Conservation (phyloP, 148 eudicot genomes). For the Camellia granthamiana region DNA sequence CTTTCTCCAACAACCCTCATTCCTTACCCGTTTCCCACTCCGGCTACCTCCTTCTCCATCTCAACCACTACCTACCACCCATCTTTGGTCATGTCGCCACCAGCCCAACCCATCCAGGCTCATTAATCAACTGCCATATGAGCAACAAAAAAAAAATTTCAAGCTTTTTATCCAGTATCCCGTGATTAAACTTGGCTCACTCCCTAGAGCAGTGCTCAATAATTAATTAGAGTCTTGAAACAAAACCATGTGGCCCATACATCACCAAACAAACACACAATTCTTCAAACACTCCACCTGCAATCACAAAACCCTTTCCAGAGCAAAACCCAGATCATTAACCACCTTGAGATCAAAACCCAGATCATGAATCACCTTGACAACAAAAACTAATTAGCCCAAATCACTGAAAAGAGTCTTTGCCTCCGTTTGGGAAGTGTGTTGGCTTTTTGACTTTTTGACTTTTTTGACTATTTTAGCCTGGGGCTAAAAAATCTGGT, state of each 20-base stretch:
- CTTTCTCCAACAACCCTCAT: too few relatives aligned
- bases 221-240: background rate
- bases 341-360: conserved; percentile 3
- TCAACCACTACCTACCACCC: too few relatives aligned
- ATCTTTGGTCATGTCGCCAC: too few relatives aligned
- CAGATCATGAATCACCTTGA: background rate
- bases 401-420: background rate
- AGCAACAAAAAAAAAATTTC: background rate
- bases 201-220: background rate
- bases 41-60: too few relatives aligned
- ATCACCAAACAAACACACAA: conserved; percentile 9
- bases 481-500: too few relatives aligned
- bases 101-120: background rate
- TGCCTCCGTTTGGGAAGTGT: too few relatives aligned
- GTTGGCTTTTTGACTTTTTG: too few relatives aligned
- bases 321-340: conserved; percentile 10
- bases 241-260: conserved; percentile 5
- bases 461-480: too few relatives aligned
- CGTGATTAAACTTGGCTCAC: background rate
- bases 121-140: background rate
- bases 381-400: background rate
- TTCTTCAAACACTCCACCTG: conserved; percentile 12
- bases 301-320: background rate
- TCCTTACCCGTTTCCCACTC: too few relatives aligned
- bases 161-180: background rate